phyloP scores from a whole-genome alignment of 2,329 filamentous ascomycete genomes.

The Aureobasidium mangrovei region DNA sequence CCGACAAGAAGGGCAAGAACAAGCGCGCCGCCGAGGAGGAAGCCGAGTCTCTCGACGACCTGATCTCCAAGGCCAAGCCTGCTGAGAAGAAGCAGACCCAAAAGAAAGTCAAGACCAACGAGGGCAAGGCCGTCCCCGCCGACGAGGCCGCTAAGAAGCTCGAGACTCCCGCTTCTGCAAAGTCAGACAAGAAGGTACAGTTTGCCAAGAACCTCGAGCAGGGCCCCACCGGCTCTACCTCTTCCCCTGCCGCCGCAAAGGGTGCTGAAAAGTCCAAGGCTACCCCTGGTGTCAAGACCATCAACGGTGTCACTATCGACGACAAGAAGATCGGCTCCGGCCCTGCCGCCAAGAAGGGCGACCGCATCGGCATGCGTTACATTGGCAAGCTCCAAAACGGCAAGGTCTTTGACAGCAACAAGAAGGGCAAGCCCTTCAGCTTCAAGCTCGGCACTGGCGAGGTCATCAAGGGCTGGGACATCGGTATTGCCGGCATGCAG shows the following conservation, averaged over 20 bases:
- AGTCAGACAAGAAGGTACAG: slow-evolving; percentile 88
- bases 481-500: slow-evolving; percentile 85
- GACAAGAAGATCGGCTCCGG: slow-evolving; percentile 90
- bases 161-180: slow-evolving; percentile 40
- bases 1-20: slow-evolving; percentile 66
- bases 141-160: slow-evolving; percentile 49
- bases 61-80: slow-evolving; percentile 67
- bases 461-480: slow-evolving; percentile 98
- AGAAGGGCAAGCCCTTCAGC: slow-evolving; percentile 94
- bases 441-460: slow-evolving; percentile 93
- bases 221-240: slow-evolving; percentile 70
- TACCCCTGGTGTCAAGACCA: slow-evolving; percentile 61
- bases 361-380: slow-evolving; percentile 89
- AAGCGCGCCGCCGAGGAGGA: slow-evolving; percentile 78
- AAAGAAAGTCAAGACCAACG: slow-evolving; percentile 99
- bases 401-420: slow-evolving; percentile 96
- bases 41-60: slow-evolving; percentile 60
- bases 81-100: slow-evolving; percentile 73
- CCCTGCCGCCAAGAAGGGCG: slow-evolving; percentile 77
- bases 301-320: slow-evolving; percentile 85
- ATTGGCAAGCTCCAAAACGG: slow-evolving; percentile 90
- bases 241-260: slow-evolving; percentile 30
- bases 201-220: slow-evolving; percentile 99
- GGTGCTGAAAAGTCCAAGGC: slow-evolving; percentile 37
- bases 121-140: slow-evolving; percentile 66